Conservation (phyloP, 2,329 filamentous ascomycete genomes). For the Paecilomyces formosus region DNA sequence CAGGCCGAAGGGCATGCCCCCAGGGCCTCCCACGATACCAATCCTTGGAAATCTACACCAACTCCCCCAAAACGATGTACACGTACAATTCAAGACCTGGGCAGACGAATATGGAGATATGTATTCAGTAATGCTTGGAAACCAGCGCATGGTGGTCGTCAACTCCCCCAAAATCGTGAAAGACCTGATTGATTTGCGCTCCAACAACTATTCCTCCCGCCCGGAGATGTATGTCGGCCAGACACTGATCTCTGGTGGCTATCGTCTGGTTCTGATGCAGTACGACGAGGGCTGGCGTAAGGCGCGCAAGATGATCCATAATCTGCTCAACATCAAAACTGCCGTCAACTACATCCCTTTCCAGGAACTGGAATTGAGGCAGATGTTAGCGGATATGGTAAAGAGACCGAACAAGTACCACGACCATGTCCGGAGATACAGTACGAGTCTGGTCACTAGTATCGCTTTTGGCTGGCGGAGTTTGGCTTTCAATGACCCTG, state of each 20-base stretch:
- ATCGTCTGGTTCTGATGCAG: constrained; percentile 11
- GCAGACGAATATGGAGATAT: constrained; percentile 8
- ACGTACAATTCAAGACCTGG: constrained; percentile 9
- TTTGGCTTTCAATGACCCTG: constrained; percentile 4
- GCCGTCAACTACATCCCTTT: constrained; percentile 10
- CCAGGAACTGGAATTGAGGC: constrained; percentile 11
- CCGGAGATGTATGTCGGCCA: constrained; percentile 7
- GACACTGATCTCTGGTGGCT: constrained; percentile 8
- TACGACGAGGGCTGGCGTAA: constrained; percentile 14
- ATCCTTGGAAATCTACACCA: constrained; percentile 11
- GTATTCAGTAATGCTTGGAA: constrained; percentile 8
- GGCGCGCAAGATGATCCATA: constrained; percentile 13
- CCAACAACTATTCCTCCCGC: constrained; percentile 3
- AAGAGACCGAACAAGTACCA: constrained; percentile 8
- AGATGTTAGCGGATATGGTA: constrained; percentile 10
- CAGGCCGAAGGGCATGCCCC: constrained; percentile 9
- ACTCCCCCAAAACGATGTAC: constrained; percentile 4
- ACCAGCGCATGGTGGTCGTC: constrained; percentile 5
- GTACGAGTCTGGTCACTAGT: constrained; percentile 7
- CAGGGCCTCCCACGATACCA: constrained; percentile 10
- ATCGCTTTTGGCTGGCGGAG: constrained; percentile 9
- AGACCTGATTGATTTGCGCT: constrained; percentile 4
- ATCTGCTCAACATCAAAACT: constrained; percentile 13
- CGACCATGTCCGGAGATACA: constrained; percentile 8
- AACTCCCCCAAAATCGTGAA: constrained; percentile 3